Evolutionary conservation across 2,329 filamentous ascomycete species (phyloP), one percentile per base, ranked within the genome.

Genomic region (Claviceps maximensis): DNA sequence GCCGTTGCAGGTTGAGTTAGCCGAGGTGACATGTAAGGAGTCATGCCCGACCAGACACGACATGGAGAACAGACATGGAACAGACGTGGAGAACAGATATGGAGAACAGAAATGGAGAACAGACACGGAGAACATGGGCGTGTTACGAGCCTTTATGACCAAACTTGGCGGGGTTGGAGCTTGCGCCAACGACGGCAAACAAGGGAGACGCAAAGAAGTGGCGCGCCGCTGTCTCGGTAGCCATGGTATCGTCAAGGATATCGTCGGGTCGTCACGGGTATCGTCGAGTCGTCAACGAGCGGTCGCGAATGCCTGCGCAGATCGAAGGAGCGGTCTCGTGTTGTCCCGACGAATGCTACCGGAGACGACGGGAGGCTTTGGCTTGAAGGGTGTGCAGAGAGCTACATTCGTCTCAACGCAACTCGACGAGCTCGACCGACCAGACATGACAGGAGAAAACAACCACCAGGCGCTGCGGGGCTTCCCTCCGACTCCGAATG

Each of bases 131-230:
- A 25, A 25, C 7, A 23, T 8, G 42, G 42, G 25, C 29, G 33
- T 29, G 42, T 21, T 38, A 63, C 72, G 54, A 68, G 90, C 89
- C 83, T 74, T 89, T 90, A 69, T 95, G 86, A 25, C 93, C 91
- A 64, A 86, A 96, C 68, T 95, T 96, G 65, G 76, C 73, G 42
- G 86, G 75, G 69, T 95, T 89, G 51, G 86, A 87, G 65, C 86
- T 91, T 40, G 91, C 91, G 61, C 91, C 91, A 21, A 90, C 89
- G 29, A 96, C 91, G 54, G 91, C 90, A 67, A 91, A 95, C 59
- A 78, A 75, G 27, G 84, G 80, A 8, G 84, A 85, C 3, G 80
- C 76, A 73, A 96, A 95, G 76, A 96, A 96, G 13, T 77, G 76
- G 57, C 81, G 82, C 47, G 89, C 83, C 47, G 85, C 79, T 47